A percentile compares a stretch with the other conserved stretches of the same genome.
These are phyloP conservation scores for Staphylotrichum longicolle DNA, from an alignment of 495 filamentous ascomycete species.

Conservation along the genomic window DNA sequence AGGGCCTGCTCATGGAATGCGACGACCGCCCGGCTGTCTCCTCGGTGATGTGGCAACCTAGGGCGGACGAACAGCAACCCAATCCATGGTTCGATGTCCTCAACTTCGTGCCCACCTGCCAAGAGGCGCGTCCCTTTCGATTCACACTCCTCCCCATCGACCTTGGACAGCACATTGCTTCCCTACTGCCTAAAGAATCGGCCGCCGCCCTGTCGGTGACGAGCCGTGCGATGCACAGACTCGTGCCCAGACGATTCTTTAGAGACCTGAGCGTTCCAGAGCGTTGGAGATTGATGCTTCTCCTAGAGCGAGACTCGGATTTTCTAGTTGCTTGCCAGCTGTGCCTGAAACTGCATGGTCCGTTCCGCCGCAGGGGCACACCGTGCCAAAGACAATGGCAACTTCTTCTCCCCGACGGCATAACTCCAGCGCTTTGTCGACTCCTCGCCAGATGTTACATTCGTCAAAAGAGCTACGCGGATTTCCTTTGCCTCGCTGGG, in stretches of 20 bases:
- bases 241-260: not conserved
- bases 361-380: not conserved
- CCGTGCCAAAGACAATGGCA: constrained; percentile 3
- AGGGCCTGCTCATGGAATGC: not conserved
- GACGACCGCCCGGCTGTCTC: not conserved
- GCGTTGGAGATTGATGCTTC: constrained; percentile 1
- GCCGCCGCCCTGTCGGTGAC: not conserved
- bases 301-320: constrained; percentile 7
- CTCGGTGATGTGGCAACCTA: constrained; percentile 3
- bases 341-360: constrained; percentile 5
- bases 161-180: not conserved
- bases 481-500: not conserved
- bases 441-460: not conserved
- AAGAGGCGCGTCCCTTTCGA: not conserved
- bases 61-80: not conserved
- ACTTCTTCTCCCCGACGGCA: not conserved
- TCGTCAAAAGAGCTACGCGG: not conserved
- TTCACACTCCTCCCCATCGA: not conserved
- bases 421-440: constrained; percentile 1
- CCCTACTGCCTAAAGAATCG: not conserved
- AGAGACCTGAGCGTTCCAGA: not conserved
- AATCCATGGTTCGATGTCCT: constrained; percentile 4
- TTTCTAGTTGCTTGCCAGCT: constrained; percentile 11
- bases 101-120: not conserved
- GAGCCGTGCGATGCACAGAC: not conserved